Percentiles rank a stretch among this genome's conserved stretches.
Conservation (phyloP, 805 yeast genomes). For the Ogataea corticis region DNA sequence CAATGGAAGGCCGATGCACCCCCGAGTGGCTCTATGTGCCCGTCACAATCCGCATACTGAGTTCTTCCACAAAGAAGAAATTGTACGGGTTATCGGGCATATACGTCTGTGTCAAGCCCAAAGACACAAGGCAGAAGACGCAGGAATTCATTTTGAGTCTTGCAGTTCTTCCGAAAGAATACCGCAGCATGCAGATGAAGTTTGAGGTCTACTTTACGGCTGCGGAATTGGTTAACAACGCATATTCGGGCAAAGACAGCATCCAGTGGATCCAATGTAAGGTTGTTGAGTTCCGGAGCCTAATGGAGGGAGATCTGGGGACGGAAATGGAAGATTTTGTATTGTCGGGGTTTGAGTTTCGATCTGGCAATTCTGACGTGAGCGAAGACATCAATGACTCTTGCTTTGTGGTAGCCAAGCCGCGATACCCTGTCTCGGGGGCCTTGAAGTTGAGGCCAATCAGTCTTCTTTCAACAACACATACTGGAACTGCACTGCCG, state of each 20-base stretch:
- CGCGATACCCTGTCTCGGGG: slow-evolving; percentile 10
- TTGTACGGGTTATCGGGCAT: slow-evolving; percentile 24
- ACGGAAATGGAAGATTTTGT: slow-evolving; percentile 7
- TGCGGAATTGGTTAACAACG: slow-evolving; percentile 14
- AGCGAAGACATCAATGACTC: slow-evolving; percentile 29
- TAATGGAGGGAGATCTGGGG: not conserved
- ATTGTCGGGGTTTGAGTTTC: slow-evolving; percentile 31
- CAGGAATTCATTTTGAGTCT: slow-evolving; percentile 19
- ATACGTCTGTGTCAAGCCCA: slow-evolving; percentile 4
- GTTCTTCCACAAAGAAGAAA: slow-evolving; percentile 11
- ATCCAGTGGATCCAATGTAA: slow-evolving; percentile 25
- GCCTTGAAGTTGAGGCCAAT: slow-evolving; percentile 1
- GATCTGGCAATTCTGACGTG: slow-evolving; percentile 24
- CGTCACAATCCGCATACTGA: slow-evolving; percentile 15
- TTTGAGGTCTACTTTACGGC: slow-evolving; percentile 20
- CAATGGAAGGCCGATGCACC: not conserved
- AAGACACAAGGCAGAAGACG: not conserved
- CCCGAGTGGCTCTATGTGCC: slow-evolving; percentile 13
- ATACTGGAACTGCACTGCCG: not conserved
- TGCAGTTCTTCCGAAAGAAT: slow-evolving; percentile 13
- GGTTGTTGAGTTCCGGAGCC: slow-evolving; percentile 7
- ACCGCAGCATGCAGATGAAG: slow-evolving; percentile 3
- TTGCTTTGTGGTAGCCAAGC: slow-evolving; percentile 14
- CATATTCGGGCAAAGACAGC: slow-evolving; percentile 9
- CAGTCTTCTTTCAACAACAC: slow-evolving; percentile 5